Evolutionary conservation across 163 green algal species (phyloP), one percentile per base, ranked within the genome.

Genomic region (Scenedesmus sp.): DNA sequence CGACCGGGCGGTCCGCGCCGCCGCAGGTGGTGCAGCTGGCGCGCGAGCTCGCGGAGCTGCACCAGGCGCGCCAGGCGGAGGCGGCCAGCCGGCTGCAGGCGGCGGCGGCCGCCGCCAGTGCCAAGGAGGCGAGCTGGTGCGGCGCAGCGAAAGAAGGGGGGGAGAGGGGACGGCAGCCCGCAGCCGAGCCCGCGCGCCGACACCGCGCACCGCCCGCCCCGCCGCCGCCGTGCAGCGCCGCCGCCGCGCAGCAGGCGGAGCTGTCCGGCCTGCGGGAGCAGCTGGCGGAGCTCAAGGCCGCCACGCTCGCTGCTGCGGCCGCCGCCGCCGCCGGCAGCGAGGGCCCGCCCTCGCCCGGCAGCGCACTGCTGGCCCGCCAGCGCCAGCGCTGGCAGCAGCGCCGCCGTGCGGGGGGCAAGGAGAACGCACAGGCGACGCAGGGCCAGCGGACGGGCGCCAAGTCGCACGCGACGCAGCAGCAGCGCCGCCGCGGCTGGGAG

Each of bases 11-110:
- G n/a, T n/a, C n/a, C n/a, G n/a, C n/a, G n/a, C n/a, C n/a, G n/a
- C 47, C 60, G n/a, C 80, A 91, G 85, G 86, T 93, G 17, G 63
- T 88, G 50, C 82, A 85, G 75, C 74, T 91, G 57, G 86, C 85
- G 1, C 74, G 89, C 54, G 87, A 93, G 79, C 58, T 92, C 75
- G 80, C 87, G 1, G 39, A 62, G 17, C 34, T 75, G 42, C 67
- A 79, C n/a, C 60, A 78, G 34, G 34, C 62, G 34, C 75, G 78
- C 63, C 75, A 81, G 24, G 63, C 42, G 18, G 50, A 64, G 24
- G 44, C 56, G 20, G 1, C 71, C 24, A n/a, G 28, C 36, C 69
- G 66, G 53, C 54, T 60, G 14, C 13, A 56, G 22, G 14, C 57
- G 54, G 53, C 66, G 69, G 53, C 57, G 42, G 69, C 58, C 0